Evolutionary conservation across 2,329 filamentous ascomycete genomes (phyloP), one percentile per base, ranked within the genome.

Genomic region (Epichloe festucae): DNA sequence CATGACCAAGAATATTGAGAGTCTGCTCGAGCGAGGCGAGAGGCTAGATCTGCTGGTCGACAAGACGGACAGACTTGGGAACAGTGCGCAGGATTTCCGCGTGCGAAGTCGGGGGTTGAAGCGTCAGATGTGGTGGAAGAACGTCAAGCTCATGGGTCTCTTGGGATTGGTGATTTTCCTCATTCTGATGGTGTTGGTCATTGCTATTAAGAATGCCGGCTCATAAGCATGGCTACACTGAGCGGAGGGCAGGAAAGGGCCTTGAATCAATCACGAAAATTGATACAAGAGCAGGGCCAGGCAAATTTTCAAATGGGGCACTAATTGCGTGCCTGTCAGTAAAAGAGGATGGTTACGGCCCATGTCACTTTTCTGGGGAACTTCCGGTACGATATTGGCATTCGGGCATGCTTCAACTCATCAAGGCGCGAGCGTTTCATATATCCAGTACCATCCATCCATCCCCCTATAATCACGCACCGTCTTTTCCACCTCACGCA

Each of bases 111-210:
- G 89, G 27, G 89, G 89, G 1, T 68, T 98, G 60, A 87, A 93
- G 72, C 79, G 94, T 64, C 79, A 85, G 69, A 97, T 98, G 93
- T 98, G 93, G 93, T 97, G 91, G 91, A 97, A 97, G 82, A 97
- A 98, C 67, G 79, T 95, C 45, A 94, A 94, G 73, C 71, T 98
- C 59, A 95, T 97, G 89, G 84, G 80, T 6, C 68, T 98, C 59
- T 64, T 90, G 55, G 74, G 69, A 4, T 63, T 96, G 44, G 88
- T 90, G 2, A 69, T 93, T 27, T 64, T 74, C 44, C 63, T 82
- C 55, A 78, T 82, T 58, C 59, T 81, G 45, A 59, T 78, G 57
- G 71, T 73, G n/a, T 75, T 80, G 53, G 69, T 79, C 31, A 70
- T 80, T 53, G 70, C 75, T 3, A 63, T 75, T 50, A 79, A 77